Evolutionary conservation across 345 rosid genomes (phyloP).

Genomic region (Sapria himalayana): DNA sequence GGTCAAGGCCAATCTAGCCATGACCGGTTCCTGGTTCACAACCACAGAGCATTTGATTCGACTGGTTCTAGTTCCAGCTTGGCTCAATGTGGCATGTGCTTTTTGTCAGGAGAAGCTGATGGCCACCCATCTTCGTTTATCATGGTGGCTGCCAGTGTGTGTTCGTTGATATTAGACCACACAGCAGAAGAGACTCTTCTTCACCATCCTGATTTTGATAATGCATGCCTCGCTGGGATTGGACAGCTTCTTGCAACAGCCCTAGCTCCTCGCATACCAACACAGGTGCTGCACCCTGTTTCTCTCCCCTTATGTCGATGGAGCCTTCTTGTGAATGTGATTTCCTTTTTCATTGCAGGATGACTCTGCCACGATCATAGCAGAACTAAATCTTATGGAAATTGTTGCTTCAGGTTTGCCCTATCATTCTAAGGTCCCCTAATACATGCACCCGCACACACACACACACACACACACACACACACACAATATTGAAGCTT

Average conservation of each 20-base stretch:
- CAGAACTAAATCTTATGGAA: slow-evolving; percentile 44
- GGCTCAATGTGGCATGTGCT: slow-evolving; percentile 2
- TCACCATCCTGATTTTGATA: slow-evolving; percentile 22
- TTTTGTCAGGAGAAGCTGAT: slow-evolving; percentile 20
- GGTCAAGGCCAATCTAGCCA: neutral
- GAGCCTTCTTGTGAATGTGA: neutral
- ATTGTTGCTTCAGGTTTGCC: slow-evolving; percentile 38
- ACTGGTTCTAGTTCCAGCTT: neutral
- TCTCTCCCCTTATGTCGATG: neutral
- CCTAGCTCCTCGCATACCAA: slow-evolving; percentile 29
- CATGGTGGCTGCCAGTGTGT: slow-evolving; percentile 72
- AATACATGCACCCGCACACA: no score
- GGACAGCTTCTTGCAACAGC: slow-evolving; percentile 34
- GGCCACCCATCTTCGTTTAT: slow-evolving; percentile 26
- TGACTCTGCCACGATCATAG: slow-evolving; percentile 12
- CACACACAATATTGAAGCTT: no score
- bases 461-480: no score
- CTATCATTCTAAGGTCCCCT: no score
- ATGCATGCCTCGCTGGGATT: slow-evolving; percentile 18
- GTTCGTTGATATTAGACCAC: slow-evolving; percentile 39
- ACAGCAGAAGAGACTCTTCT: slow-evolving; percentile 58
- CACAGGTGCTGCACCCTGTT: slow-evolving; percentile 9
- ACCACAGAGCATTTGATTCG: neutral
- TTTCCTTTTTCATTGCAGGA: slow-evolving; percentile 14
- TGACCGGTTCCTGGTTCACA: neutral